Percentiles rank a stretch among this genome's conserved stretches.
Evolutionary conservation across 192 early-diverging fungal species (phyloP).

Genomic region (Piromyces sp.): DNA sequence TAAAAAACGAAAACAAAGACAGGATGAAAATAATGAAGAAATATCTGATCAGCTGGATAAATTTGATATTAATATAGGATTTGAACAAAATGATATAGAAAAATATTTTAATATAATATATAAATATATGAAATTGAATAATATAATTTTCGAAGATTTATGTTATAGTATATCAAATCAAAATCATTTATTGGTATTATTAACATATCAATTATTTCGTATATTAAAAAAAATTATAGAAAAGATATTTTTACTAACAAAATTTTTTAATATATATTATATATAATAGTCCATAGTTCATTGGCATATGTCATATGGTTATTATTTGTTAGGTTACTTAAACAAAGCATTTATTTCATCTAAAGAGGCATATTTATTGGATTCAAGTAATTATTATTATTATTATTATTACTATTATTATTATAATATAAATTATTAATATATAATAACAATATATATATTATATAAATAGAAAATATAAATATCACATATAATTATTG

Average conservation of each 20-base stretch:
- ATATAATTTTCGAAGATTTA: not conserved
- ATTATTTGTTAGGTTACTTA: not conserved
- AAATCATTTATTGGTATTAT: not conserved
- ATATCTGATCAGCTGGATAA: not conserved
- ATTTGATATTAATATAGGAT: not conserved
- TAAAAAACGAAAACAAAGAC: not conserved
- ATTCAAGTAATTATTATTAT: not conserved
- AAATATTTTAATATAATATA: not conserved
- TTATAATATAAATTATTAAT: no score
- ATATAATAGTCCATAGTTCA: not conserved
- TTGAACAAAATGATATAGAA: not conserved
- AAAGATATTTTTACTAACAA: no score
- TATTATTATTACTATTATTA: no score
- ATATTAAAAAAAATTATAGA: no score
- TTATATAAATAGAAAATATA: not conserved
- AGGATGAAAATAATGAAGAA: not conserved
- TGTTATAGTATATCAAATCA: not conserved
- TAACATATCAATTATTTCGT: no score
- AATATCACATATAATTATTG: not conserved
- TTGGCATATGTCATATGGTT: not conserved
- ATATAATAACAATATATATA: no score
- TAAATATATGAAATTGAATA: not conserved
- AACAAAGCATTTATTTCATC: not conserved
- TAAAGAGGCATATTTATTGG: not conserved
- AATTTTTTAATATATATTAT: not conserved